Evolutionary conservation across 202 grass and related monocot species (phyloP).

Genomic region (Elaeis oleifera): DNA sequence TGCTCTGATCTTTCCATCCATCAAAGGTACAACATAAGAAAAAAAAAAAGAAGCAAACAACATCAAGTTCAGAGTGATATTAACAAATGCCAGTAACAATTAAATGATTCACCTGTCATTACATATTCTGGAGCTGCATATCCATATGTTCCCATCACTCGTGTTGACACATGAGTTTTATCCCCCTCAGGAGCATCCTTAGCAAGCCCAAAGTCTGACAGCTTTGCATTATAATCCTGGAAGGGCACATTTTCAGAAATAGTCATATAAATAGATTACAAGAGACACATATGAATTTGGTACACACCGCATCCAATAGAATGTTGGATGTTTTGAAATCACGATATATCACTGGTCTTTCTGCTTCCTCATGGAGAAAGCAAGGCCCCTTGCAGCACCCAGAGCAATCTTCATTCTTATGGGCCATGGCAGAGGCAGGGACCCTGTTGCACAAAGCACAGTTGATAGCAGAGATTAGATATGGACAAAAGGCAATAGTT

Average conservation of each 20-base stretch:
- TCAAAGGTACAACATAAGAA: no score
- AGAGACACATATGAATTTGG: slow-evolving; percentile 8
- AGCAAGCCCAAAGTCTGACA: slow-evolving; percentile 81
- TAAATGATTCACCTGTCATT: slow-evolving; percentile 54
- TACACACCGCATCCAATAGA: slow-evolving; percentile 71
- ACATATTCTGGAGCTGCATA: slow-evolving; percentile 89
- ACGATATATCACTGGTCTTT: slow-evolving; percentile 94
- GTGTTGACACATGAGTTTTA: slow-evolving; percentile 85
- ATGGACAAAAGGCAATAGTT: no score
- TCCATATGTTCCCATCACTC: slow-evolving; percentile 85
- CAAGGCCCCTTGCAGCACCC: slow-evolving; percentile 85
- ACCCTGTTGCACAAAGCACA: slow-evolving; percentile 30
- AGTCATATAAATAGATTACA: slow-evolving; percentile 5
- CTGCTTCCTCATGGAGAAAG: slow-evolving; percentile 95
- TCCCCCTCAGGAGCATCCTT: slow-evolving; percentile 84
- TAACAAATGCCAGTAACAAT: not conserved
- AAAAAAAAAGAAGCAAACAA: no score
- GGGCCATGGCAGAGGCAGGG: slow-evolving; percentile 82
- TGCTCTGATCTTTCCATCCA: not conserved
- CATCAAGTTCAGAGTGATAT: not conserved
- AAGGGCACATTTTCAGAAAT: slow-evolving; percentile 30
- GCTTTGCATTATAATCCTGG: slow-evolving; percentile 77
- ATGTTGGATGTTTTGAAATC: slow-evolving; percentile 99
- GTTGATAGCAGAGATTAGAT: slow-evolving; percentile 12
- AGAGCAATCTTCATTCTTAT: slow-evolving; percentile 96